phyloP scores from a whole-genome alignment of 2,329 filamentous ascomycete species.

The Colletotrichum orbiculare region DNA sequence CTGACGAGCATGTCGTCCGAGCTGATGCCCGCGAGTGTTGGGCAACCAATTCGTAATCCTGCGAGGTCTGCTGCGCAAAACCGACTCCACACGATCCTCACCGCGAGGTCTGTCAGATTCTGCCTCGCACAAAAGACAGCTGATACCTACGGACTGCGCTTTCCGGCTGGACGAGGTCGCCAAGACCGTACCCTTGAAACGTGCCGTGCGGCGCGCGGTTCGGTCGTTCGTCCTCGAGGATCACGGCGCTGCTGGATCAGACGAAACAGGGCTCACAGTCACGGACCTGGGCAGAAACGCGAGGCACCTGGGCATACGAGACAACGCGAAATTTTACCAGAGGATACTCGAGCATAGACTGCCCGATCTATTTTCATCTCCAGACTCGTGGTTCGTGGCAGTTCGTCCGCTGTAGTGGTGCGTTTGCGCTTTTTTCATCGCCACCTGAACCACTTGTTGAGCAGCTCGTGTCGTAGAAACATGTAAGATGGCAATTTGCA shows the following conservation, averaged over 20 bases:
- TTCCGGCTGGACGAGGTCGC: conserved; percentile 14
- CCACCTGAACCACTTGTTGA: background rate
- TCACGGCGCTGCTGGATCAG: conserved; percentile 16
- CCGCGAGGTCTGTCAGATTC: background rate
- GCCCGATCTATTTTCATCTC: no score
- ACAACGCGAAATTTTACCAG: no score
- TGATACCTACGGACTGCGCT: background rate
- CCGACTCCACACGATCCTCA: background rate
- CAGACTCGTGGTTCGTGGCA: no score
- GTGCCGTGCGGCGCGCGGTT: conserved; percentile 25
- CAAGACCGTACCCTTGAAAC: conserved; percentile 33
- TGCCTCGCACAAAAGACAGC: background rate
- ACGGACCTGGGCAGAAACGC: conserved; percentile 20
- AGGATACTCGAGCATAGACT: no score
- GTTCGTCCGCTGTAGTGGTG: background rate
- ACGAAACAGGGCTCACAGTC: conserved; percentile 30
- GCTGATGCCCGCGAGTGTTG: background rate
- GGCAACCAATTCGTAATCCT: conserved; percentile 6
- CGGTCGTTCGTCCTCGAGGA: conserved; percentile 1
- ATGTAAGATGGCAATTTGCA: conserved; percentile 21
- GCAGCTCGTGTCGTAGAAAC: background rate
- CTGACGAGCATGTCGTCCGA: conserved; percentile 27
- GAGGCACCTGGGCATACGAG: background rate
- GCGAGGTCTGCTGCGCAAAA: conserved; percentile 18
- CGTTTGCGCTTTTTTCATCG: background rate